phyloP scores from a whole-genome alignment of 2,329 filamentous ascomycete species.

The Aspergillus sp. region DNA sequence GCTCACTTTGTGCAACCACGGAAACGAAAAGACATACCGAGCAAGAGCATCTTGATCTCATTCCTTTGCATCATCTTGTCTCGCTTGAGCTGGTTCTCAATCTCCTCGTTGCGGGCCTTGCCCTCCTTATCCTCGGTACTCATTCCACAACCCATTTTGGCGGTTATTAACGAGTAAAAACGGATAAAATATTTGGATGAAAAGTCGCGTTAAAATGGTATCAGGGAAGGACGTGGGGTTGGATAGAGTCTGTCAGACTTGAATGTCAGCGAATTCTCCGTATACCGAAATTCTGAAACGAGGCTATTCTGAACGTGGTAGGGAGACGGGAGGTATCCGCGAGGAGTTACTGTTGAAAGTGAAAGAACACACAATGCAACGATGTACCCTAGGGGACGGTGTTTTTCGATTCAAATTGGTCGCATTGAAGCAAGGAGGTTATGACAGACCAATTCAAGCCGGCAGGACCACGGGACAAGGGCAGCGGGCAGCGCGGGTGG shows the following conservation, averaged over 20 bases:
- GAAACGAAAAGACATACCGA: conserved; percentile 63
- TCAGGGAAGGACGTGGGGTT: conserved; percentile 9
- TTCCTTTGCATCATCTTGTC: conserved; percentile 99
- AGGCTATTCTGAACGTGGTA: conserved; percentile 17
- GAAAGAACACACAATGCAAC: conserved; percentile 1
- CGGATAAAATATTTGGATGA: conserved; percentile 6
- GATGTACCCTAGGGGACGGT: not conserved
- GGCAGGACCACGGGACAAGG: conserved; percentile 6
- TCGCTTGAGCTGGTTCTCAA: conserved; percentile 97
- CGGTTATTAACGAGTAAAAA: conserved; percentile 33
- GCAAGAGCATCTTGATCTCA: conserved; percentile 99
- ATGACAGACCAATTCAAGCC: conserved; percentile 9
- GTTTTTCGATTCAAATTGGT: conserved; percentile 2
- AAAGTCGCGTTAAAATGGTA: conserved; percentile 5
- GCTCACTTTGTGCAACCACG: not conserved
- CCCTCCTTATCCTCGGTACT: conserved; percentile 99
- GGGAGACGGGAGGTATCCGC: conserved; percentile 7
- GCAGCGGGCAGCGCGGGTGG: not conserved
- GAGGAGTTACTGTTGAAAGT: conserved; percentile 10
- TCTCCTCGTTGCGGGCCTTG: conserved; percentile 99
- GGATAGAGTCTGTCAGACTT: conserved; percentile 7
- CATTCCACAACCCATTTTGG: conserved; percentile 98
- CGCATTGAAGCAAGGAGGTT: conserved; percentile 21
- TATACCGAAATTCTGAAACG: conserved; percentile 10
- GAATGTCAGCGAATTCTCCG: conserved; percentile 18